phyloP scores from a whole-genome alignment of 1,284 basidiomycete genomes.

The Ustilago xerochloae region DNA sequence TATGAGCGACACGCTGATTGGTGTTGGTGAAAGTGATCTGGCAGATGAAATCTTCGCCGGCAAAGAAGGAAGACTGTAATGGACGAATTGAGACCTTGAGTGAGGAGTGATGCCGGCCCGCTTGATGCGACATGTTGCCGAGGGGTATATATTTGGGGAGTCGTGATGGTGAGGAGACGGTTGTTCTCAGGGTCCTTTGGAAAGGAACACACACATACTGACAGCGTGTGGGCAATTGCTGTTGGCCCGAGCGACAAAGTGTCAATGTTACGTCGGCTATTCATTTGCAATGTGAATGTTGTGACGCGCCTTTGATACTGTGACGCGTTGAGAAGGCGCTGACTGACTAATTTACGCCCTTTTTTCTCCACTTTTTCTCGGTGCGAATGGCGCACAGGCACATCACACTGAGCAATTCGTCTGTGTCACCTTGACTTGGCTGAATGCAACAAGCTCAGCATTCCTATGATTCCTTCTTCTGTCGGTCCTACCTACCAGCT shows the following conservation, averaged over 20 bases:
- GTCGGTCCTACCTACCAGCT: not conserved
- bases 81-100: constrained; percentile 74
- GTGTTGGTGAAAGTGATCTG: constrained; percentile 89
- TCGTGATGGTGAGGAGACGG: not conserved
- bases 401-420: too few relatives aligned
- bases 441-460: too few relatives aligned
- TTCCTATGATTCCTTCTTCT: not conserved
- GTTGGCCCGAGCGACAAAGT: not conserved
- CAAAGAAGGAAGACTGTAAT: constrained; percentile 87
- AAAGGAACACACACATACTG: not conserved
- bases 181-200: not conserved
- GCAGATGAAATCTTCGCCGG: constrained; percentile 86
- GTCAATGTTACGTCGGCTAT: not conserved
- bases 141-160: not conserved
- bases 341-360: constrained; percentile 4
- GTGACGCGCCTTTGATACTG: not conserved
- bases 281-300: not conserved
- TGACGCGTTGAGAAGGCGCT: not conserved
- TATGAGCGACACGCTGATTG: constrained; percentile 69
- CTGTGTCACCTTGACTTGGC: not conserved
- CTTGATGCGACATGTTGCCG: constrained; percentile 16
- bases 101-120: constrained; percentile 21
- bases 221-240: too few relatives aligned
- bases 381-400: not conserved
- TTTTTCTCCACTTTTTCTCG: constrained; percentile 10